Conservation (phyloP, 768 basidiomycete genomes). For the Kondoa malvinella region DNA sequence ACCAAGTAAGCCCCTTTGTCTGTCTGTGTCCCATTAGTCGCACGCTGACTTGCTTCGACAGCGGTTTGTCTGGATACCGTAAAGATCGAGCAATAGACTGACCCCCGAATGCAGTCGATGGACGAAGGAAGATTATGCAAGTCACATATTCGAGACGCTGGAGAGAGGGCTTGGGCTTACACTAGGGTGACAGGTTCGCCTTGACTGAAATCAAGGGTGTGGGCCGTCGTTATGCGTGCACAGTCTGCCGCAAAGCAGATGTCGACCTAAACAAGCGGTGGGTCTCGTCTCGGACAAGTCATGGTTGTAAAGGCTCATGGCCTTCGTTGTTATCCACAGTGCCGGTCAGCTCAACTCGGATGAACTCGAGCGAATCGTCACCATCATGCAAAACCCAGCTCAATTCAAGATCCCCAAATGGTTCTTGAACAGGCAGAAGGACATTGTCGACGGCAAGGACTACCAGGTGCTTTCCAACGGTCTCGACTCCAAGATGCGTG, state of each 20-base stretch:
- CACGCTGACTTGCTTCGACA: too few relatives aligned
- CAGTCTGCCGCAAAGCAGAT: conserved; percentile 99
- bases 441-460: conserved; percentile 93
- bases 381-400: conserved; percentile 96
- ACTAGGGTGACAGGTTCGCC: conserved; percentile 44
- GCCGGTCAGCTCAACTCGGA: conserved; percentile 99
- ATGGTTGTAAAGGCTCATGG: neutral
- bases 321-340: conserved; percentile 37
- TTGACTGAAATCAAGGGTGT: conserved; percentile 99
- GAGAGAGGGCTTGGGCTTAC: conserved; percentile 15
- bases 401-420: conserved; percentile 99
- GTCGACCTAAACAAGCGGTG: conserved; percentile 97
- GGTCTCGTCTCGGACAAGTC: conserved; percentile 27
- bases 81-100: neutral
- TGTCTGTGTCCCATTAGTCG: too few relatives aligned
- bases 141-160: neutral
- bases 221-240: conserved; percentile 91
- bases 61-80: too few relatives aligned
- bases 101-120: conserved; percentile 60
- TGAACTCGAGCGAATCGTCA: conserved; percentile 95
- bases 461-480: conserved; percentile 87
- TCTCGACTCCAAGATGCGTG: conserved; percentile 94
- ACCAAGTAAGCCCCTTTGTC: conserved; percentile 37
- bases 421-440: conserved; percentile 99
- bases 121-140: conserved; percentile 79